phyloP scores from a whole-genome alignment of 345 rosid genomes.

The Brassica napus region DNA sequence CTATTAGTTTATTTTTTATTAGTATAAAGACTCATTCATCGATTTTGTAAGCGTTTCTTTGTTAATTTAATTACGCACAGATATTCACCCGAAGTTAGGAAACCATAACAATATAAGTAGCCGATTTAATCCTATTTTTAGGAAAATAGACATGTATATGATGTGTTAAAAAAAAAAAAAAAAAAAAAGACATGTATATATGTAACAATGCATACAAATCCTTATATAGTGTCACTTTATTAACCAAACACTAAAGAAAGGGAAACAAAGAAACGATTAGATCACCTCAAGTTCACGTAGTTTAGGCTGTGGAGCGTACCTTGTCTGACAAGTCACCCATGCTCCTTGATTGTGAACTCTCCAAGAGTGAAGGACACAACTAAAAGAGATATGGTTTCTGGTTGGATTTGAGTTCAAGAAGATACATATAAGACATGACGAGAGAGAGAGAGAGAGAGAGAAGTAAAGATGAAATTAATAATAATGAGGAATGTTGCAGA shows the following conservation, averaged over 20 bases:
- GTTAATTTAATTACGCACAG: neutral
- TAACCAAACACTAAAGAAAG: neutral
- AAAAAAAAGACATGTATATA: neutral
- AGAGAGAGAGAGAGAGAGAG: conserved; percentile 22
- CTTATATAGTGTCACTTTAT: neutral
- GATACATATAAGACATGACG: conserved; percentile 19
- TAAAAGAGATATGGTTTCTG: conserved; percentile 27
- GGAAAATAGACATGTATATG: neutral
- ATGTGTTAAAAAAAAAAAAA: no score
- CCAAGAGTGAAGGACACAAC: conserved; percentile 19
- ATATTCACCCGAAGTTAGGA: neutral
- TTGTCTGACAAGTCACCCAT: conserved; percentile 34
- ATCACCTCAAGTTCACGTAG: conserved; percentile 25
- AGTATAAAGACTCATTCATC: neutral
- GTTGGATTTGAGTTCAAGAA: conserved; percentile 37
- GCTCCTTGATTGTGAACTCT: conserved; percentile 16
- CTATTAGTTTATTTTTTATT: neutral
- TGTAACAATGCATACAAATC: neutral
- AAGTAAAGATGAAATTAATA: conserved; percentile 30
- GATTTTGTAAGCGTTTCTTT: conserved; percentile 7
- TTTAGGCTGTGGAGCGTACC: conserved; percentile 15
- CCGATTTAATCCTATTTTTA: neutral
- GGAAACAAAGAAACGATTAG: conserved; percentile 17
- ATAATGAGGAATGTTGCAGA: conserved; percentile 31
- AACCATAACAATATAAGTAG: conserved; percentile 5